These are phyloP conservation scores for Filobasidium uniguttulatum DNA, from an alignment of 1,284 basidiomycete genomes.

Conservation along the genomic window DNA sequence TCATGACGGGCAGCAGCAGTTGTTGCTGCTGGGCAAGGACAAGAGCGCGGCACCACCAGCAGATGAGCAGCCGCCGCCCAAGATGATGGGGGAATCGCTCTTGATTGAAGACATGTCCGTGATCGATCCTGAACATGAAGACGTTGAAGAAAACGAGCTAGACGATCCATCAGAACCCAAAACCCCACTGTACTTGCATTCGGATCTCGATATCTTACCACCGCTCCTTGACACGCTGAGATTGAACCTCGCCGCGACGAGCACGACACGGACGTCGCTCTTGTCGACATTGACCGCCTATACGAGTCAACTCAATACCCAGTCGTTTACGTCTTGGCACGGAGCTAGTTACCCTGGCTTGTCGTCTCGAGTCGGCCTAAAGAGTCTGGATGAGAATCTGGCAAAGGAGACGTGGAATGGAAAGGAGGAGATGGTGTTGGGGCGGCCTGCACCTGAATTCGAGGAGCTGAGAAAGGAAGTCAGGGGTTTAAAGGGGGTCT, in stretches of 20 bases:
- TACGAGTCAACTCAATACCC: slow-evolving; percentile 29
- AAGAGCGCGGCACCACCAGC: not conserved
- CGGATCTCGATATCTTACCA: not conserved
- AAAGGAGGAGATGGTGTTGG: slow-evolving; percentile 5
- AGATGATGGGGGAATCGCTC: slow-evolving; percentile 6
- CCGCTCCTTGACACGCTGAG: slow-evolving; percentile 15
- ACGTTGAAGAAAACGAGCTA: not conserved
- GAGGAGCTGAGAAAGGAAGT: slow-evolving; percentile 34
- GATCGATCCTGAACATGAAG: not conserved
- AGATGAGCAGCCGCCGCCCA: no score
- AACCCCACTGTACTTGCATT: not conserved
- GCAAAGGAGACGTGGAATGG: slow-evolving; percentile 18
- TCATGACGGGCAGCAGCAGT: not conserved
- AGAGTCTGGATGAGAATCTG: slow-evolving; percentile 23
- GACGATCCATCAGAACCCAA: not conserved
- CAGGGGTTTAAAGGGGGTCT: slow-evolving; percentile 34
- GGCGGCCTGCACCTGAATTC: slow-evolving; percentile 16
- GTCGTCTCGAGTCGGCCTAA: slow-evolving; percentile 19
- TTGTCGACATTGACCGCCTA: slow-evolving; percentile 30
- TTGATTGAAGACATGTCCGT: slow-evolving; percentile 10
- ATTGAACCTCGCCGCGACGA: slow-evolving; percentile 24
- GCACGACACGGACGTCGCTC: slow-evolving; percentile 32
- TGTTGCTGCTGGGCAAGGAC: not conserved
- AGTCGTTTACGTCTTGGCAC: slow-evolving; percentile 17
- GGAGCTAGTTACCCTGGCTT: slow-evolving; percentile 7